Conservation (phyloP, 495 filamentous ascomycete species). For the Parachaetomium inaequale region DNA sequence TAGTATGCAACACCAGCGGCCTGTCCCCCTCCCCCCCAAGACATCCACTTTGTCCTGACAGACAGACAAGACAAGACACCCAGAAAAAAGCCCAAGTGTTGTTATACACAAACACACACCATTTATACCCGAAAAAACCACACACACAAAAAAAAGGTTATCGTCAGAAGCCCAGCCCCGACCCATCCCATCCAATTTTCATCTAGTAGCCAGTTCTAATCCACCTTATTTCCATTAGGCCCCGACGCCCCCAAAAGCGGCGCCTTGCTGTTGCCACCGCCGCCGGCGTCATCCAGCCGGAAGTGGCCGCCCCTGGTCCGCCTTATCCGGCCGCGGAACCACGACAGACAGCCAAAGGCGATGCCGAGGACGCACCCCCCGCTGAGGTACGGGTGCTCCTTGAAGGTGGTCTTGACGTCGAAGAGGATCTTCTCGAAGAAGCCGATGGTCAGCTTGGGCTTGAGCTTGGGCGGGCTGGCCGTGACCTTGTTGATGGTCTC, state of each 20-base stretch:
- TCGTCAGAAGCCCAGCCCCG: slow-evolving; percentile 4
- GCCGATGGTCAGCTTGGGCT: slow-evolving; percentile 80
- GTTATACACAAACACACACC: slow-evolving; percentile 1
- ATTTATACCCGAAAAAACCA: neutral
- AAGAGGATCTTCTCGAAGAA: slow-evolving; percentile 75
- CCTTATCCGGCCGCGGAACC: slow-evolving; percentile 18
- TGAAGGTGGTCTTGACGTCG: slow-evolving; percentile 61
- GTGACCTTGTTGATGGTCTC: slow-evolving; percentile 82
- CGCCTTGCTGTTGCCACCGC: slow-evolving; percentile 4
- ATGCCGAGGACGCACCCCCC: slow-evolving; percentile 29
- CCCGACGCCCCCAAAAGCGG: neutral
- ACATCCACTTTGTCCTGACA: neutral
- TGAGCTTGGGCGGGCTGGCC: slow-evolving; percentile 71
- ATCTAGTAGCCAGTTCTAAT: too few relatives aligned
- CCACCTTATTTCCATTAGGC: slow-evolving; percentile 17
- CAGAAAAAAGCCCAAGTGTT: neutral
- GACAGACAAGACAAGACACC: neutral
- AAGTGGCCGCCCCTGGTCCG: slow-evolving; percentile 11
- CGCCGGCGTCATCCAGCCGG: slow-evolving; percentile 18
- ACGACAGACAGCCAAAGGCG: slow-evolving; percentile 21
- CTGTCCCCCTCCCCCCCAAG: neutral
- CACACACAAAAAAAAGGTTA: neutral
- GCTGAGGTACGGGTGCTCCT: slow-evolving; percentile 69
- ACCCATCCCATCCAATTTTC: neutral
- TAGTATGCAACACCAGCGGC: slow-evolving; percentile 14